A percentile compares a stretch with the other conserved stretches of the same genome.
Evolutionary conservation across 305 asterid species (phyloP).

Genomic region (Fraxinus paxiana): DNA sequence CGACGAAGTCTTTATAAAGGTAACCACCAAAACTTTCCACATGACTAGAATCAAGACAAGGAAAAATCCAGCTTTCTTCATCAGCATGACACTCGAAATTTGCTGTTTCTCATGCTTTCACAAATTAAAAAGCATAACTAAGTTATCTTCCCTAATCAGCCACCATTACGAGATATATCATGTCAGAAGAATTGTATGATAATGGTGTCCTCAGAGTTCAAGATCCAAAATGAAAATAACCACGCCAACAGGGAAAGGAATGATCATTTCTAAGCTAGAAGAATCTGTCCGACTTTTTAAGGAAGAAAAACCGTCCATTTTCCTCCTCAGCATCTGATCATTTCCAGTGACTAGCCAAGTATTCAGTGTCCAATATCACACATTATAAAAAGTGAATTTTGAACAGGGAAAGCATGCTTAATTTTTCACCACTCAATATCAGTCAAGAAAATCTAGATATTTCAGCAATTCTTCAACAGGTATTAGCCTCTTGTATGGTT

Average conservation of each 20-base stretch:
- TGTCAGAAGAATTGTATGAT: not conserved
- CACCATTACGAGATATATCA: not conserved
- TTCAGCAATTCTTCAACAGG: not conserved
- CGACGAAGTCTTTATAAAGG: not conserved
- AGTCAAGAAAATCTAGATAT: not conserved
- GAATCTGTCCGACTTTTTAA: not conserved
- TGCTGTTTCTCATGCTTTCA: not conserved
- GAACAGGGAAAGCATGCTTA: not conserved
- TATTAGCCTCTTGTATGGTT: constrained; percentile 9
- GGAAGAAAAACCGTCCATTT: not conserved
- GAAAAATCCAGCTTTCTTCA: constrained; percentile 7
- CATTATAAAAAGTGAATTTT: not conserved
- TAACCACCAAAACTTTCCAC: constrained; percentile 11
- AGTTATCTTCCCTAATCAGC: not conserved
- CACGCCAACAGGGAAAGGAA: not conserved
- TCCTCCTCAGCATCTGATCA: not conserved
- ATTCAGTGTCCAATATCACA: not conserved
- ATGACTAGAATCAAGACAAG: not conserved
- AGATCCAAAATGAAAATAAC: not conserved
- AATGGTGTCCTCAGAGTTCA: not conserved
- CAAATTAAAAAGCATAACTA: constrained; percentile 6
- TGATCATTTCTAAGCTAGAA: not conserved
- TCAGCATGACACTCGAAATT: not conserved
- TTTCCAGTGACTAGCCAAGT: not conserved
- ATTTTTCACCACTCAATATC: not conserved